These are phyloP conservation scores for Ophiocordyceps sinensis DNA, from an alignment of 2,329 filamentous ascomycete species.

Conservation along the genomic window DNA sequence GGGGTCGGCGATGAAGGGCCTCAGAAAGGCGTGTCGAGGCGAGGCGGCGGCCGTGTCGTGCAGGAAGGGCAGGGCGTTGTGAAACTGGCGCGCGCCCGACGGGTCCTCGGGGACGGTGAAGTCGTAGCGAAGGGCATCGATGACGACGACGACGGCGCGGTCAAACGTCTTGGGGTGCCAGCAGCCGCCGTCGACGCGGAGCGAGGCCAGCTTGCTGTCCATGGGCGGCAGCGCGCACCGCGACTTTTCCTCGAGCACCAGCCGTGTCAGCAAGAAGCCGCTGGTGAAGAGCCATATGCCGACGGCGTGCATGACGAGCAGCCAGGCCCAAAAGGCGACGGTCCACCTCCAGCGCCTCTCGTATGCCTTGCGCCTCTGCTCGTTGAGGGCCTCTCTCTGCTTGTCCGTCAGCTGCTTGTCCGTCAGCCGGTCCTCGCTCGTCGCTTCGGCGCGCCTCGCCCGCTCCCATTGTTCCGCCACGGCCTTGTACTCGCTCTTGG, in stretches of 20 bases:
- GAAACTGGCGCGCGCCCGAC: constrained; percentile 40
- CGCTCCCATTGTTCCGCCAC: constrained; percentile 39
- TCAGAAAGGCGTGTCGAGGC: constrained; percentile 73
- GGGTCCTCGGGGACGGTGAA: constrained; percentile 65
- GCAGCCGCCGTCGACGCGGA: constrained; percentile 52
- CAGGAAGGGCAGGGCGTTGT: constrained; percentile 76
- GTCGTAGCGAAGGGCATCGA: constrained; percentile 92
- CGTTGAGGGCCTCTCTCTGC: constrained; percentile 32
- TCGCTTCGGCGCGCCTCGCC: constrained; percentile 34
- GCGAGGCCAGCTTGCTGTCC: constrained; percentile 23
- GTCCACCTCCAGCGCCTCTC: constrained; percentile 42
- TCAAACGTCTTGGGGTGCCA: constrained; percentile 94
- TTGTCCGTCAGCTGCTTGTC: constrained; percentile 26
- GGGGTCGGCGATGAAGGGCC: constrained; percentile 93
- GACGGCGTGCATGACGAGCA: constrained; percentile 59
- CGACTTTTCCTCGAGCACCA: constrained; percentile 66
- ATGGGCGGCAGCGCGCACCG: constrained; percentile 56
- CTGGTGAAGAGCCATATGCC: constrained; percentile 89
- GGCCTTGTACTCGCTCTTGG: constrained; percentile 31
- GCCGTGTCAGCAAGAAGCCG: constrained; percentile 81
- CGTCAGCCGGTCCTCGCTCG: constrained; percentile 20
- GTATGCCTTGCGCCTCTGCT: constrained; percentile 31
- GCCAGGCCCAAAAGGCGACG: constrained; percentile 53
- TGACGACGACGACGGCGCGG: constrained; percentile 76
- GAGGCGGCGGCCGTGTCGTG: constrained; percentile 64